Base-by-base conservation (phyloP, 2,329 filamentous ascomycete species). In the Talaromyces sp. region DNA sequence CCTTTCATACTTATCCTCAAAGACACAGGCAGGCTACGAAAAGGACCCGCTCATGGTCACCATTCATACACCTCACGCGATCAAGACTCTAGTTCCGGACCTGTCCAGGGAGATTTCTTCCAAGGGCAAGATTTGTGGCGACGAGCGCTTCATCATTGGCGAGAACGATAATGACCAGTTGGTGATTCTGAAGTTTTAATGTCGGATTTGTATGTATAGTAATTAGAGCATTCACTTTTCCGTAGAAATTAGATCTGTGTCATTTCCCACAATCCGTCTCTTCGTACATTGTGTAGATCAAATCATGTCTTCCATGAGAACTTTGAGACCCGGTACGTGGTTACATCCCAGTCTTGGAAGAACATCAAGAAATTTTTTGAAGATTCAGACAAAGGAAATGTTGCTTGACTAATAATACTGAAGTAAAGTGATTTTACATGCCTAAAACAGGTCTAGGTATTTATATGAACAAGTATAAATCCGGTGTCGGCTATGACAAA, bases 81-180 rank as follows among this genome's bases (percentile, higher is more conserved):
- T 31, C 8, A 66, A 67, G 27, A 74, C 71, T 4, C 52, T 77
- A 47, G 69, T 71, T 27, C 69, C 72, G 33, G 60, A 64, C 8
- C 74, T 85, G 60, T 84, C 83, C 77, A 71, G 72, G 22, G 78
- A 84, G 70, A 71, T 89, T 39, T 74, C 85, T 56, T 80, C 73
- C 1, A 84, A 81, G 69, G 86, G 85, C 0, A 80, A 79, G 66
- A 84, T 89, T 16, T 82, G 76, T 41, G 87, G 86, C 1, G 85
- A 87, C 66, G 87, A 89, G 73, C 75, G 85, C 63, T 89, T 86
- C 81, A 62, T 89, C n/a, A 73, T 89, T 11, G 87, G 87, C 0
- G 84, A 89, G 75, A 86, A 86, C 70, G 67, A 69, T 1, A 71
- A 78, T 9, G 80, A 83, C 37, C 79, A 81, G 66, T 72, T 89